Conservation (phyloP, 495 filamentous ascomycete species). For the Hypoxylon lenormandii region DNA sequence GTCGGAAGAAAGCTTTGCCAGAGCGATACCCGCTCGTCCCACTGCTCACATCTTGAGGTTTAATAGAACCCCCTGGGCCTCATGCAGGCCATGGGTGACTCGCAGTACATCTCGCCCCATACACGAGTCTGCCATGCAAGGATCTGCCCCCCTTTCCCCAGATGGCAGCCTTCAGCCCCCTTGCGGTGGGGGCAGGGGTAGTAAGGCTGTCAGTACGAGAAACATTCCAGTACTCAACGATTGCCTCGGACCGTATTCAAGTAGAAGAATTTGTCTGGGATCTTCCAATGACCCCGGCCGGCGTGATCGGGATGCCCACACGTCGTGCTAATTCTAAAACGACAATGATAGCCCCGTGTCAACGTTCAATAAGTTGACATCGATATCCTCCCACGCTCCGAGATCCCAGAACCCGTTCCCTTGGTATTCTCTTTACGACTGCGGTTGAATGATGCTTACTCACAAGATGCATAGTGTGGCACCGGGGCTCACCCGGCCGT, state of each 20-base stretch:
- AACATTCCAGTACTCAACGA: conserved; percentile 17
- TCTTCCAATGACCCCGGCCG: conserved; percentile 18
- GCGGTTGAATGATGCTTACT: neutral
- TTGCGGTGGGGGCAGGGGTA: conserved; percentile 30
- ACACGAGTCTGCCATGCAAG: conserved; percentile 9
- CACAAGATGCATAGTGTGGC: neutral
- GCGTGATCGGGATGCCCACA: conserved; percentile 17
- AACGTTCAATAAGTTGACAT: conserved; percentile 5
- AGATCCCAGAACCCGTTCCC: conserved; percentile 1
- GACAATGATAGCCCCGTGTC: conserved; percentile 19
- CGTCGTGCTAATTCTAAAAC: conserved; percentile 22
- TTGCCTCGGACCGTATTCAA: conserved; percentile 33
- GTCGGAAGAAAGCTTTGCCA: conserved; percentile 8
- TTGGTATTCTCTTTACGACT: neutral
- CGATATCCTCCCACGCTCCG: conserved; percentile 14
- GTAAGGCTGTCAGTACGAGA: conserved; percentile 25
- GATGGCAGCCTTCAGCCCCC: conserved; percentile 29
- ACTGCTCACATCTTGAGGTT: conserved; percentile 13
- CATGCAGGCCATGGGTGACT: conserved; percentile 30
- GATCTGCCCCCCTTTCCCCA: conserved; percentile 29
- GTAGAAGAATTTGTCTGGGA: conserved; percentile 23
- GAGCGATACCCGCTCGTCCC: conserved; percentile 1
- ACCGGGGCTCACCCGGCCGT: neutral
- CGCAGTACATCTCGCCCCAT: conserved; percentile 16
- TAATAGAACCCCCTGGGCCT: conserved; percentile 19